Evolutionary conservation across 495 filamentous ascomycete genomes (phyloP).

Genomic region (Neurospora sp.): DNA sequence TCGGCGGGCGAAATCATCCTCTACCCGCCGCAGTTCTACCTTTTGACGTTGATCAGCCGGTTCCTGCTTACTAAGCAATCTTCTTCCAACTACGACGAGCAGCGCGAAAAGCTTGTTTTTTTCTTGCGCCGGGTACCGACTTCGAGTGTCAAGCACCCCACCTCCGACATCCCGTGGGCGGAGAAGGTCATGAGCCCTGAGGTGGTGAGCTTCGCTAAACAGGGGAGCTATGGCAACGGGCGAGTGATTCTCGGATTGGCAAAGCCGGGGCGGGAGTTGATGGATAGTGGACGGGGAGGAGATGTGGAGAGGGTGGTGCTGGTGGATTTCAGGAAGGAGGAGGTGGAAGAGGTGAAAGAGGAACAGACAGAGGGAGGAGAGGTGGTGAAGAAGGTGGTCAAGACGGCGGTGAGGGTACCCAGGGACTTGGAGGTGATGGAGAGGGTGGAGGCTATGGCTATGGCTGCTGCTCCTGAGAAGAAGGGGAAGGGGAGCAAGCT

Average conservation of each 20-base stretch:
- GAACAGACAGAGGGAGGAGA: constrained; percentile 22
- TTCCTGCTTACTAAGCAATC: constrained; percentile 34
- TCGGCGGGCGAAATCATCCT: constrained; percentile 60
- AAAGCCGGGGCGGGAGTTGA: constrained; percentile 61
- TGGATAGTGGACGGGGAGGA: constrained; percentile 50
- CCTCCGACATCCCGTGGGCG: constrained; percentile 49
- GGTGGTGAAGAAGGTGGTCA: constrained; percentile 37
- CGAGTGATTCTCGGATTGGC: constrained; percentile 57
- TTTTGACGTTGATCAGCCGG: constrained; percentile 54
- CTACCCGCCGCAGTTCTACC: constrained; percentile 82
- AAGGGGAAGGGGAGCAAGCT: constrained; percentile 2
- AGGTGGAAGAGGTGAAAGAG: constrained; percentile 45
- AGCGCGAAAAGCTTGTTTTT: constrained; percentile 44
- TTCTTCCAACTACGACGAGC: constrained; percentile 31
- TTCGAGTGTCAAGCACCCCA: constrained; percentile 20
- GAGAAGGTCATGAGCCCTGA: constrained; percentile 69
- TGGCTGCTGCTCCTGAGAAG: not conserved
- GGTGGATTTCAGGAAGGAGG: constrained; percentile 51
- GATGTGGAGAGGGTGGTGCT: constrained; percentile 65
- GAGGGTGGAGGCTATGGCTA: constrained; percentile 14
- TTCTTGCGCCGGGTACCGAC: constrained; percentile 44
- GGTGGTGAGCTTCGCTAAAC: constrained; percentile 38
- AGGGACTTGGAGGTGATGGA: constrained; percentile 16
- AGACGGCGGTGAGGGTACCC: constrained; percentile 16
- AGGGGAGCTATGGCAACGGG: constrained; percentile 21